Evolutionary conservation across 1,139 yeast genomes (phyloP).

Genomic region (Kodamaea plutei): DNA sequence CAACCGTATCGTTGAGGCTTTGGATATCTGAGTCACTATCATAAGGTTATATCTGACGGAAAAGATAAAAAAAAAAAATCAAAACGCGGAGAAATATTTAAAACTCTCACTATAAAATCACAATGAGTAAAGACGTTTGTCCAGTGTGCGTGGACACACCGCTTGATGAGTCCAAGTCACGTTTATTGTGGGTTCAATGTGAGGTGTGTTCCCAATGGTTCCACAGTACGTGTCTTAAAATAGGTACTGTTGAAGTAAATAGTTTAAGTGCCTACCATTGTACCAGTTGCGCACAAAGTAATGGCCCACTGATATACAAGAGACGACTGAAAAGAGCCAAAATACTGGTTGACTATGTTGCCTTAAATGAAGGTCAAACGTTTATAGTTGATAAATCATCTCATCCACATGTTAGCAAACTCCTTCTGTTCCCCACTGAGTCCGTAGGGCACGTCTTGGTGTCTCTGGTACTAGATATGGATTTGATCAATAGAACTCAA

Average conservation of each 20-base stretch:
- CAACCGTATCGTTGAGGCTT: no score
- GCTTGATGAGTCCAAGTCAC: slow-evolving; percentile 16
- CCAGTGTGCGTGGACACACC: slow-evolving; percentile 20
- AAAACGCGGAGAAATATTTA: slow-evolving; percentile 1
- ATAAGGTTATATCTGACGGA: no score
- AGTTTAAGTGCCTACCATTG: slow-evolving; percentile 56
- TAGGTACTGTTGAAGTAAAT: slow-evolving; percentile 34
- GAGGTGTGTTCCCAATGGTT: slow-evolving; percentile 59
- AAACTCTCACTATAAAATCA: no score
- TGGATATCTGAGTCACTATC: no score
- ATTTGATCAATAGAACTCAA: slow-evolving; percentile 27
- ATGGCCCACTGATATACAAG: slow-evolving; percentile 52
- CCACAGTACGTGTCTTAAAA: slow-evolving; percentile 49
- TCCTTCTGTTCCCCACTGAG: slow-evolving; percentile 15
- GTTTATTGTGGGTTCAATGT: slow-evolving; percentile 57
- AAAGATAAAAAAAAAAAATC: not conserved
- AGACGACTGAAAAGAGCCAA: slow-evolving; percentile 56
- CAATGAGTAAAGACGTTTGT: no score
- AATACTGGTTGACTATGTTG: slow-evolving; percentile 67
- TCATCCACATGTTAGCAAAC: slow-evolving; percentile 57
- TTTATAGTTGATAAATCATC: slow-evolving; percentile 52
- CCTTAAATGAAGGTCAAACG: slow-evolving; percentile 71
- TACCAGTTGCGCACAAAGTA: slow-evolving; percentile 33
- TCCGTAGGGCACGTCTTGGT: not conserved
- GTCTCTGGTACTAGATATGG: slow-evolving; percentile 10